A percentile compares a stretch with the other conserved stretches of the same genome.
Conservation (phyloP, 495 filamentous ascomycete species). For the Neurospora sp. region DNA sequence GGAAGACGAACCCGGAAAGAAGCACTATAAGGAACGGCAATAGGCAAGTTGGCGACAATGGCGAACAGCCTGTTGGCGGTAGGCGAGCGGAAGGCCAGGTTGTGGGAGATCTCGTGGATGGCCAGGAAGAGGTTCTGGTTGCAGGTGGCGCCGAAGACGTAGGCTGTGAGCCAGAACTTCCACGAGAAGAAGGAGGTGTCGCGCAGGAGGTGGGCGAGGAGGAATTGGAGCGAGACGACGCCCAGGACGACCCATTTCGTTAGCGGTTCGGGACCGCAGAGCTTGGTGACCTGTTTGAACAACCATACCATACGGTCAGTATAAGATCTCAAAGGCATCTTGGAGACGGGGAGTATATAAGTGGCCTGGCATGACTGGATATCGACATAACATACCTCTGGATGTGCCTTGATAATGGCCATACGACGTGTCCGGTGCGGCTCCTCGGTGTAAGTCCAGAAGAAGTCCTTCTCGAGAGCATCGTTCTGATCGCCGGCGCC, state of each 20-base stretch:
- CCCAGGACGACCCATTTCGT: constrained; percentile 86
- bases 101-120: constrained; percentile 98
- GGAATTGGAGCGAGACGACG: constrained; percentile 74
- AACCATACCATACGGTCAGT: neutral
- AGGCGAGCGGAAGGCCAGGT: constrained; percentile 85
- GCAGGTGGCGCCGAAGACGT: constrained; percentile 86
- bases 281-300: constrained; percentile 69
- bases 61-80: constrained; percentile 76
- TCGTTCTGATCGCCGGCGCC: constrained; percentile 9
- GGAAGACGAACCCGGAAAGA: constrained; percentile 64
- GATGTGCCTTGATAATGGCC: constrained; percentile 97
- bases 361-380: neutral
- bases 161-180: constrained; percentile 75
- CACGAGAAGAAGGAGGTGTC: constrained; percentile 72
- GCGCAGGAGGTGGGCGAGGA: constrained; percentile 69
- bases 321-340: neutral
- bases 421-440: constrained; percentile 83
- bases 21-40: constrained; percentile 91
- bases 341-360: neutral
- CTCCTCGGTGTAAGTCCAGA: constrained; percentile 98
- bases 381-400: constrained; percentile 54
- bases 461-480: constrained; percentile 41
- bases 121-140: constrained; percentile 99
- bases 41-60: constrained; percentile 89
- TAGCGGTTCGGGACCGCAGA: constrained; percentile 91